Evolutionary conservation across 352 stramenopile species (phyloP), one percentile per base, ranked within the genome.

Genomic region (Elongisporangium undulatum): DNA sequence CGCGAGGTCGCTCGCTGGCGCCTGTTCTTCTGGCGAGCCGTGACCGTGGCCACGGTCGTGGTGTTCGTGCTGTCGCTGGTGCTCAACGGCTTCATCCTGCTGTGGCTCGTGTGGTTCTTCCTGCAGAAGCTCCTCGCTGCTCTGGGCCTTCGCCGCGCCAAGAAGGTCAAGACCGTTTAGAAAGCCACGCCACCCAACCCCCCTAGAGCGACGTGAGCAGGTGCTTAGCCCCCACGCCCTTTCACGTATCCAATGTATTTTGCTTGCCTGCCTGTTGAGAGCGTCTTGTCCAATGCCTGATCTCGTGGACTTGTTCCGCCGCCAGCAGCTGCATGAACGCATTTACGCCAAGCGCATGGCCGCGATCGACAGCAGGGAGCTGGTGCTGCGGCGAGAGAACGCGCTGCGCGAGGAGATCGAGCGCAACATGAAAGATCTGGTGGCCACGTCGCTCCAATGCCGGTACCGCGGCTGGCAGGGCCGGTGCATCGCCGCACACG

Each of bases 401-500:
- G 75, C 72, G 12, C 53, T 92, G 8, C 75, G 80, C 21, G 82
- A 91, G 53, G 85, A 94, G 56, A 89, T 90, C 49, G 62, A 79
- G 23, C 56, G 67, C 58, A 92, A 90, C 63, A 89, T 87, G 75
- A 86, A 83, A 21, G 63, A 82, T 60, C 89, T 87, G 20, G 81
- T 92, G 24, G 85, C 85, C 8, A 87, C 77, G 7, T 78, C 77
- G 23, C 59, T 94, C 4, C 85, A 92, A 64, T 74, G 80, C 45
- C 66, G 70, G 16, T 90, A 77, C 59, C 77, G 82, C 8, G 81
- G 85, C 0, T 94, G 72, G 72, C 74, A 80, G 51, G 79, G 77
- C 0, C 82, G 85, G 0, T 69, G 68, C 22, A 39, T 77, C 6
- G 75, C 68, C 8, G 56, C 60, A 9, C 58, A 57, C 17, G 72